Percentiles rank a stretch among this genome's conserved stretches.
Evolutionary conservation across 768 basidiomycete genomes (phyloP).

Genomic region (Rhodotorula taiwanensis): DNA sequence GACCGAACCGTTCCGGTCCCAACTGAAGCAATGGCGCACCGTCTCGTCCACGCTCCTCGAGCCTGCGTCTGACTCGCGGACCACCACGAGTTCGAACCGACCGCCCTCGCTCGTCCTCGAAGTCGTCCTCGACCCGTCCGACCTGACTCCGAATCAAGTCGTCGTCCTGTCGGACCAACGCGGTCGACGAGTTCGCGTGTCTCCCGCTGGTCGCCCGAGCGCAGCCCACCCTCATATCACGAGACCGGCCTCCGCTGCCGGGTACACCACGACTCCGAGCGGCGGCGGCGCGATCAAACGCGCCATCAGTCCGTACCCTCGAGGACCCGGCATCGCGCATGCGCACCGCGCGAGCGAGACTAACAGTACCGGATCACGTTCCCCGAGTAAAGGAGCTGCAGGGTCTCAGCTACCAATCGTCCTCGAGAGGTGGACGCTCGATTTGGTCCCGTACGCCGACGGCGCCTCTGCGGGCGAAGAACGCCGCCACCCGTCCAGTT

Average conservation of each 20-base stretch:
- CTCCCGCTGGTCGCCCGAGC: no score
- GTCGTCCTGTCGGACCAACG: slow-evolving; percentile 36
- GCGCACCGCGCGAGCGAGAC: no score
- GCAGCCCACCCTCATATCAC: background rate
- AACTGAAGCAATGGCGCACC: slow-evolving; percentile 37
- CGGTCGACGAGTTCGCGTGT: background rate
- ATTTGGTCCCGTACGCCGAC: background rate
- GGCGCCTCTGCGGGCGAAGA: no score
- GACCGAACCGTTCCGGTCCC: slow-evolving; percentile 33
- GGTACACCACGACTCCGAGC: background rate
- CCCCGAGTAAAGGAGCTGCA: no score
- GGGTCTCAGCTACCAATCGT: slow-evolving; percentile 21
- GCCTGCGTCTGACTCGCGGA: no score
- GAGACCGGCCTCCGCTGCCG: background rate
- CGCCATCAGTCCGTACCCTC: no score
- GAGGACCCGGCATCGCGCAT: no score
- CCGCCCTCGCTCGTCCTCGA: slow-evolving; percentile 34
- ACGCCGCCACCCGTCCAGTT: background rate
- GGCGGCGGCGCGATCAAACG: background rate
- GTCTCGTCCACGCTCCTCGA: slow-evolving; percentile 23
- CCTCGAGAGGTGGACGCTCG: slow-evolving; percentile 32
- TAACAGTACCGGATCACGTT: no score
- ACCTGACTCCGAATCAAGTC: slow-evolving; percentile 37
- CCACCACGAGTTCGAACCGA: no score
- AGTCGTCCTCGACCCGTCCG: slow-evolving; percentile 36